Percentiles rank a stretch among this genome's conserved stretches.
Evolutionary conservation across 2,329 filamentous ascomycete genomes (phyloP).

Genomic region (Talaromyces sp.): DNA sequence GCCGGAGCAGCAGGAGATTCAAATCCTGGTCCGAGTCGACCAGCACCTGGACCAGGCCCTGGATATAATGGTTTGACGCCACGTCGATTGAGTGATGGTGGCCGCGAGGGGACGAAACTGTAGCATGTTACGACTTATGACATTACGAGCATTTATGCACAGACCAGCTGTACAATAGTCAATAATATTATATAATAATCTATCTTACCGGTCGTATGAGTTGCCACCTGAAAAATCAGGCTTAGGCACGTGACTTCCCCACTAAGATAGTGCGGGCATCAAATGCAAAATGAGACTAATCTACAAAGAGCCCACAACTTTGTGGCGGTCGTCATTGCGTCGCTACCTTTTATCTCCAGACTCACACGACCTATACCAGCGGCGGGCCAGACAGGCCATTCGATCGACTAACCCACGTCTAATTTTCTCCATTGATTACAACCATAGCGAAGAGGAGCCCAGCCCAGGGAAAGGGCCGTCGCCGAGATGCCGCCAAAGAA

Average conservation of each 20-base stretch:
- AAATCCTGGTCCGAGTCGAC: conserved; percentile 19
- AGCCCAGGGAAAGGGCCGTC: conserved; percentile 19
- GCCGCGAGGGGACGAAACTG: conserved; percentile 42
- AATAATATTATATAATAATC: neutral
- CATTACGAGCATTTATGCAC: neutral
- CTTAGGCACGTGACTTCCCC: conserved; percentile 8
- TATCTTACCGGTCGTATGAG: neutral
- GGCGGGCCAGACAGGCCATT: neutral
- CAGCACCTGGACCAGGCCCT: conserved; percentile 20
- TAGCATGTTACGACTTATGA: conserved; percentile 16
- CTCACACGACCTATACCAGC: neutral
- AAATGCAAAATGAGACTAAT: conserved; percentile 11
- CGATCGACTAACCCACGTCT: neutral
- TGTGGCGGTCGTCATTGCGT: neutral
- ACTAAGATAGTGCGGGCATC: conserved; percentile 7
- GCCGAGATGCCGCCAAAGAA: conserved; percentile 50
- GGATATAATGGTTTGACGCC: conserved; percentile 16
- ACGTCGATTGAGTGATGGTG: conserved; percentile 39
- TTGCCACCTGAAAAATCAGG: conserved; percentile 4
- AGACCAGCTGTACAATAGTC: neutral
- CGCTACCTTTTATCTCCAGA: neutral
- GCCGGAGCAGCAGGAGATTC: conserved; percentile 18
- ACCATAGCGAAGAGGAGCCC: neutral
- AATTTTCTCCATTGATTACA: neutral
- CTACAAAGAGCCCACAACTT: conserved; percentile 9